These are phyloP conservation scores for Colletotrichum chrysophilum DNA, from an alignment of 2,329 filamentous ascomycete species.

Conservation along the genomic window DNA sequence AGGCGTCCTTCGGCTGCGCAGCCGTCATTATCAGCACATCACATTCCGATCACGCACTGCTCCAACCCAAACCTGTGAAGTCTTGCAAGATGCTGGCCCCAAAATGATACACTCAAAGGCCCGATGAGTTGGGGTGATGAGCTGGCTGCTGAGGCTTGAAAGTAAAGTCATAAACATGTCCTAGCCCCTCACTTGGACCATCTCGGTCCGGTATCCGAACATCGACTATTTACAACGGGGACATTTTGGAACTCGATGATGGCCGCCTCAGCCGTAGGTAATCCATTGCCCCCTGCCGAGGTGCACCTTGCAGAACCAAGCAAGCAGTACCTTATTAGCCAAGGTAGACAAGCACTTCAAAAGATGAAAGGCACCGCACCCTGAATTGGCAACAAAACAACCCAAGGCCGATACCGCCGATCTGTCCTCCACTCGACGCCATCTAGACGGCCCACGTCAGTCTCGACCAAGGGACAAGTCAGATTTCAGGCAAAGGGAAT, in stretches of 20 bases:
- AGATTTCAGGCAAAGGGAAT: background rate
- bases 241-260: background rate
- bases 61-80: background rate
- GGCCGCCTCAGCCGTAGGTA: background rate
- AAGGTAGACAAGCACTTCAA: background rate
- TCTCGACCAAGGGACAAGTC: background rate
- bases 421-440: background rate
- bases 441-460: background rate
- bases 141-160: background rate
- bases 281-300: background rate
- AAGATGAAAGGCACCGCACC: background rate
- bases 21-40: background rate
- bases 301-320: background rate
- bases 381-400: background rate
- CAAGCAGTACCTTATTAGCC: background rate
- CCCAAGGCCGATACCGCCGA: background rate
- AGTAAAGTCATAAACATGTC: background rate
- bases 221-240: background rate
- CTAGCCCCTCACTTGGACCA: background rate
- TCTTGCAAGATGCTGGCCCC: background rate
- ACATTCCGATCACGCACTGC: constrained; percentile 1
- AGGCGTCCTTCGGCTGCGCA: background rate
- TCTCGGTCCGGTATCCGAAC: background rate
- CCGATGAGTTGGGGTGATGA: background rate
- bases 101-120: background rate